Percentiles rank a stretch among this genome's conserved stretches.
phyloP scores from a whole-genome alignment of 2,329 filamentous ascomycete species.

The Fusarium austroafricanum region DNA sequence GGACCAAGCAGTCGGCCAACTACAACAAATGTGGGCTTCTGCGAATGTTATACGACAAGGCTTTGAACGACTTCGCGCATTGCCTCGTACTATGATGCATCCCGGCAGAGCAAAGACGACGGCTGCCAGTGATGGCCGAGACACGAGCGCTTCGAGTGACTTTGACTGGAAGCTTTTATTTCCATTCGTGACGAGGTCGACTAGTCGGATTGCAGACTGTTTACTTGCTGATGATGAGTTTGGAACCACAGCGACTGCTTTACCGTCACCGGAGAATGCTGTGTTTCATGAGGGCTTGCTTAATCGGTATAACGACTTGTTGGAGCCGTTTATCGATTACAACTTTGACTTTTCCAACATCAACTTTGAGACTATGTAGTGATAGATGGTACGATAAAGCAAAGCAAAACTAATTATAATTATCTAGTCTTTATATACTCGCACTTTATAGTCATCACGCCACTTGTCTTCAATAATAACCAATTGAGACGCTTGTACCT shows the following conservation, averaged over 20 bases:
- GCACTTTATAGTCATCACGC: conserved; percentile 33
- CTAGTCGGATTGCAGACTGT: conserved; percentile 28
- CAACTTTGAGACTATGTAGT: conserved; percentile 15
- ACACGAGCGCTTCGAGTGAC: not conserved
- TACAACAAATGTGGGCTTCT: conserved; percentile 42
- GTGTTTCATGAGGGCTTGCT: conserved; percentile 35
- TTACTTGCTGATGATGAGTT: conserved; percentile 36
- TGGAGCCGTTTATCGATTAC: conserved; percentile 40
- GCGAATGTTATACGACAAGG: conserved; percentile 39
- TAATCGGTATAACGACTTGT: conserved; percentile 34
- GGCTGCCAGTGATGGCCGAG: not conserved
- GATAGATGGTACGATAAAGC: not conserved
- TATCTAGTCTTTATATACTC: conserved; percentile 30
- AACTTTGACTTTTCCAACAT: conserved; percentile 34
- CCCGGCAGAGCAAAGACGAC: conserved; percentile 1
- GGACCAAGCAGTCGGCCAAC: conserved; percentile 31
- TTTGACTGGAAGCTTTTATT: conserved; percentile 37
- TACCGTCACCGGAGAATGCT: conserved; percentile 33
- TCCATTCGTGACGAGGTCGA: conserved; percentile 36
- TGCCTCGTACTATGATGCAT: conserved; percentile 26
- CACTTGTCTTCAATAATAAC: conserved; percentile 39
- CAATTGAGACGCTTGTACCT: conserved; percentile 28
- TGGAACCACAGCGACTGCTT: conserved; percentile 15
- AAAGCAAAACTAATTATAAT: too few species aligned
- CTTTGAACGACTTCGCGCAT: conserved; percentile 31